phyloP scores from a whole-genome alignment of 192 early-diverging fungal species.

The Backusella parvicylindrica region DNA sequence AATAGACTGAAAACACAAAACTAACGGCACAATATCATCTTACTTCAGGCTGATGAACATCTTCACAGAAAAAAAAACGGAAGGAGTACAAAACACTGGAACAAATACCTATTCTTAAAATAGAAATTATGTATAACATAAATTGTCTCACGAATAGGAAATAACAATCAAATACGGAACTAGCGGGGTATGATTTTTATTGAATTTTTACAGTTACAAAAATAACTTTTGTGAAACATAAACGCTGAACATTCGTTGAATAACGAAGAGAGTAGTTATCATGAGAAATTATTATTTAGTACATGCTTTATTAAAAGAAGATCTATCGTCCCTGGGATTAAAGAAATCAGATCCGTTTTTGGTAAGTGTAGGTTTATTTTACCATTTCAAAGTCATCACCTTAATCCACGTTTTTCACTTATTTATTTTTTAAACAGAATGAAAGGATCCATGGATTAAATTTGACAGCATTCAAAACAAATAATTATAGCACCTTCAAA shows the following conservation, averaged over 20 bases:
- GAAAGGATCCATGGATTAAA: neutral
- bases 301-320: neutral
- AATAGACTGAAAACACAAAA: neutral
- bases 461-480: neutral
- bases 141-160: conserved; percentile 5
- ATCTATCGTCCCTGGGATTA: neutral
- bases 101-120: neutral
- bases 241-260: neutral
- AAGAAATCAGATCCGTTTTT: neutral
- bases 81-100: neutral
- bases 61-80: neutral
- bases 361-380: neutral
- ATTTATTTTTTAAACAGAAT: neutral
- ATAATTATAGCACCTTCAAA: neutral
- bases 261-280: neutral
- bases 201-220: neutral
- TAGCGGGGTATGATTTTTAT: neutral
- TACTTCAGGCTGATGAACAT: neutral
- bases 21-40: neutral
- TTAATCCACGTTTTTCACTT: conserved; percentile 2
- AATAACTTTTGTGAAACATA: neutral
- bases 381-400: conserved; percentile 4
- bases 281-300: conserved; percentile 4
- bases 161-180: neutral
- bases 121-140: neutral